These are phyloP conservation scores for Scheffersomyces stambukii DNA, from an alignment of 1,139 yeast species.

Conservation along the genomic window DNA sequence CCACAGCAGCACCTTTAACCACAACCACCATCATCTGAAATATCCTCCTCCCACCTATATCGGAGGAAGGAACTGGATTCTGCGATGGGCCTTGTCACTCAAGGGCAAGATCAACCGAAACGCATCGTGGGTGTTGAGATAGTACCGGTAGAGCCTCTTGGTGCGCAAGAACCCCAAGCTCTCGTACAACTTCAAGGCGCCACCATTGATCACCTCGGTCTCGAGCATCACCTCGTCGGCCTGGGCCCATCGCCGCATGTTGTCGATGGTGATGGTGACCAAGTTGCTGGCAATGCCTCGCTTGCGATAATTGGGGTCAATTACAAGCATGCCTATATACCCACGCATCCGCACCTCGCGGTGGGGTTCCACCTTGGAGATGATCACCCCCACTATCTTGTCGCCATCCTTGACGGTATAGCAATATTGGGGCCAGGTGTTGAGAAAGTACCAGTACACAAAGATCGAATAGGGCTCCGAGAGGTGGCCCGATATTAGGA, in stretches of 20 bases:
- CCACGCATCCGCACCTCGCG: conserved; percentile 71
- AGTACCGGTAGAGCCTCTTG: conserved; percentile 80
- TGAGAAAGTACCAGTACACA: conserved; percentile 46
- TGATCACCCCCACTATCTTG: conserved; percentile 70
- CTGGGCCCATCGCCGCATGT: conserved; percentile 52
- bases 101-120: conserved; percentile 60
- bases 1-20: no score
- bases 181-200: conserved; percentile 78
- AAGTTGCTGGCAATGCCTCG: conserved; percentile 75
- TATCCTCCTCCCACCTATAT: no score
- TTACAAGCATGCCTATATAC: conserved; percentile 94
- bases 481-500: conserved; percentile 31
- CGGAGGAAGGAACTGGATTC: conserved; percentile 31
- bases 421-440: conserved; percentile 47
- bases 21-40: no score
- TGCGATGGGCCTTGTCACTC: conserved; percentile 22
- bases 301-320: conserved; percentile 66
- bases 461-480: conserved; percentile 47
- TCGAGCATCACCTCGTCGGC: conserved; percentile 91
- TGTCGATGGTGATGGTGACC: conserved; percentile 59
- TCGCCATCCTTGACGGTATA: conserved; percentile 26
- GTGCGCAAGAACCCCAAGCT: conserved; percentile 81
- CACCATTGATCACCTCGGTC: conserved; percentile 78
- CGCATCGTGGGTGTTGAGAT: conserved; percentile 90
- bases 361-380: conserved; percentile 81